Conservation (phyloP, 2,329 filamentous ascomycete species). For the Amauroascus niger region DNA sequence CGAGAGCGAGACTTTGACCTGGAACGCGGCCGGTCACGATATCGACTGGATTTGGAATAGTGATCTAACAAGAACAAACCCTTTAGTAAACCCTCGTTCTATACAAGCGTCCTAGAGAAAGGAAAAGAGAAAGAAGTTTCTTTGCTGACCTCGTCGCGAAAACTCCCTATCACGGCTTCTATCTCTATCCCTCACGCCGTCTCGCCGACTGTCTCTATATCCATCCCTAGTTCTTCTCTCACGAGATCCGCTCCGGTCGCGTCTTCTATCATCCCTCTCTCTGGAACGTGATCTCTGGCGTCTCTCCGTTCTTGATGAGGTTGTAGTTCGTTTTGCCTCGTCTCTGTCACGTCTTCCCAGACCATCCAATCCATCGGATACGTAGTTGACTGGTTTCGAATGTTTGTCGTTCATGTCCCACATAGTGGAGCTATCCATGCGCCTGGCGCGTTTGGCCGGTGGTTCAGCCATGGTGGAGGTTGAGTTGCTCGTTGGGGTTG, state of each 20-base stretch:
- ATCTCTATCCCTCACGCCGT: constrained; percentile 31
- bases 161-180: constrained; percentile 23
- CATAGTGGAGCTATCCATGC: constrained; percentile 52
- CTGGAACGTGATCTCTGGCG: constrained; percentile 34
- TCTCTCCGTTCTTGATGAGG: constrained; percentile 29
- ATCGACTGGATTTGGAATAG: constrained; percentile 26
- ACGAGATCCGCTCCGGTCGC: constrained; percentile 38
- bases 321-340: constrained; percentile 18
- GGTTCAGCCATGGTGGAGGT: constrained; percentile 40
- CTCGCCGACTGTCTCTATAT: constrained; percentile 27
- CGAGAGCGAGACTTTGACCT: constrained; percentile 23
- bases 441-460: constrained; percentile 43
- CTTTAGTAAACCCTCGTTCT: background rate
- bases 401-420: constrained; percentile 44
- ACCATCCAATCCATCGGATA: background rate
- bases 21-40: constrained; percentile 25
- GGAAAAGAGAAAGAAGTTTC: background rate
- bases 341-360: constrained; percentile 28
- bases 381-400: constrained; percentile 17
- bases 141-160: constrained; percentile 32
- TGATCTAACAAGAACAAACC: constrained; percentile 8
- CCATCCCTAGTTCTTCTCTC: constrained; percentile 29
- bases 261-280: constrained; percentile 33
- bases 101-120: background rate
- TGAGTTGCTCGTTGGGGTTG: background rate